phyloP scores from a whole-genome alignment of 2,329 filamentous ascomycete genomes.

The Mycocentrospora acerina region DNA sequence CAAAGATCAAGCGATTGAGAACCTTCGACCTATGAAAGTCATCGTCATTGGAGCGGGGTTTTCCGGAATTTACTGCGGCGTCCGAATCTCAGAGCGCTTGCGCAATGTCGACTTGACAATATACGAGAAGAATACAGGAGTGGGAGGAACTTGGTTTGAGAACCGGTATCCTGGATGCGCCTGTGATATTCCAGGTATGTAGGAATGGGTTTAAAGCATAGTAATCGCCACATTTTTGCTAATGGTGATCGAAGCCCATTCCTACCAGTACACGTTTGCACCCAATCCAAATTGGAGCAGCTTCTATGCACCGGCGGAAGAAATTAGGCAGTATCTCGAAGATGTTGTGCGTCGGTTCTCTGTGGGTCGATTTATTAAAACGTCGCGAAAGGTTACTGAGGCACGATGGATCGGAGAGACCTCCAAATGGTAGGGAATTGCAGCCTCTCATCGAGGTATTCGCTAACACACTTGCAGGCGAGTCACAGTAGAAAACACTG shows the following conservation, averaged over 20 bases:
- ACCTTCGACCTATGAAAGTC: conserved; percentile 45
- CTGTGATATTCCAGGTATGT: conserved; percentile 3
- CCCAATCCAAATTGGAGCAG: conserved; percentile 46
- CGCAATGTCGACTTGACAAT: conserved; percentile 45
- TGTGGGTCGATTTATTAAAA: conserved; percentile 41
- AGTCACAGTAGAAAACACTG: conserved; percentile 36
- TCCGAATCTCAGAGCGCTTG: conserved; percentile 46
- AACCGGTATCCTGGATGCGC: conserved; percentile 23
- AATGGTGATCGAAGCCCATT: too few species aligned
- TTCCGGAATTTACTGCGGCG: conserved; percentile 48
- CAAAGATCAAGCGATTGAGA: conserved; percentile 45
- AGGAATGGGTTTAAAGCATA: too few species aligned
- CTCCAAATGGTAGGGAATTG: too few species aligned
- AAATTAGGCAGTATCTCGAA: conserved; percentile 44
- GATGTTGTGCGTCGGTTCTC: conserved; percentile 37
- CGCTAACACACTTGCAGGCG: conserved; percentile 37
- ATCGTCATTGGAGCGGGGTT: conserved; percentile 50
- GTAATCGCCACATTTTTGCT: too few species aligned
- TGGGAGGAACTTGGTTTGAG: conserved; percentile 46
- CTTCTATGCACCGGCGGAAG: conserved; percentile 42
- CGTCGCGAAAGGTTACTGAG: too few species aligned
- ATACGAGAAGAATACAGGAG: conserved; percentile 48
- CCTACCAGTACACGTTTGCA: conserved; percentile 48
- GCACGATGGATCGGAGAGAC: too few species aligned
- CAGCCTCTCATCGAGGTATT: too few species aligned